phyloP scores from a whole-genome alignment of 2,329 filamentous ascomycete species.

The Trichoderma koningii region DNA sequence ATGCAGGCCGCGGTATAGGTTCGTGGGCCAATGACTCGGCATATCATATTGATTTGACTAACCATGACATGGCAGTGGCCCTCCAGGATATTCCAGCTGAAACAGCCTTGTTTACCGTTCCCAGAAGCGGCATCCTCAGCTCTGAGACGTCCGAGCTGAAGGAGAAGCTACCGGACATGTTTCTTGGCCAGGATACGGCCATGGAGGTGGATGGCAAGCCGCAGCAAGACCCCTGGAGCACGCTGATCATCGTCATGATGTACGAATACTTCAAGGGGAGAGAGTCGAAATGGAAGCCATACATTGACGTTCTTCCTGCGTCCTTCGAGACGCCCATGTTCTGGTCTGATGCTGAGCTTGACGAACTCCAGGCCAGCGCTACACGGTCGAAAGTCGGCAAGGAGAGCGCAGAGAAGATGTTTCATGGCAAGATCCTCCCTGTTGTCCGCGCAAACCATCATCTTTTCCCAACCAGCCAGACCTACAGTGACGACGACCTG shows the following conservation, averaged over 20 bases:
- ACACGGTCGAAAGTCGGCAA: conserved; percentile 77
- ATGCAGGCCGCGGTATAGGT: conserved; percentile 60
- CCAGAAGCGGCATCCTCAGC: conserved; percentile 70
- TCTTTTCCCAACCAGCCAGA: conserved; percentile 46
- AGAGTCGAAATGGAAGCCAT: conserved; percentile 72
- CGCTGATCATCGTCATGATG: conserved; percentile 74
- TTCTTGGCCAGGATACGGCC: conserved; percentile 44
- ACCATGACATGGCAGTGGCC: conserved; percentile 59
- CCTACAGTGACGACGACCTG: conserved; percentile 49
- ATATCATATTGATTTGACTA: not conserved
- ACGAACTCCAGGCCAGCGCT: conserved; percentile 73
- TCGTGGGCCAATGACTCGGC: conserved; percentile 29
- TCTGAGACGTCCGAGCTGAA: conserved; percentile 70
- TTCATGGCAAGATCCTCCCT: conserved; percentile 58
- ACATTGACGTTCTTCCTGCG: conserved; percentile 72
- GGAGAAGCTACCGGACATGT: conserved; percentile 56
- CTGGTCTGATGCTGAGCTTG: conserved; percentile 72
- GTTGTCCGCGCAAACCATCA: conserved; percentile 49
- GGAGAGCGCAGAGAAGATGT: conserved; percentile 68
- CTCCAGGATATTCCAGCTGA: conserved; percentile 68
- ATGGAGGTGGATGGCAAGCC: conserved; percentile 43
- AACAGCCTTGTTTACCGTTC: conserved; percentile 79
- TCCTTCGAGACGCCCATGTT: conserved; percentile 88
- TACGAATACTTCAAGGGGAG: conserved; percentile 67
- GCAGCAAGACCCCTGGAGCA: conserved; percentile 56